These are phyloP conservation scores for Pyricularia pennisetigena DNA, from an alignment of 2,329 filamentous ascomycete species.

Conservation along the genomic window DNA sequence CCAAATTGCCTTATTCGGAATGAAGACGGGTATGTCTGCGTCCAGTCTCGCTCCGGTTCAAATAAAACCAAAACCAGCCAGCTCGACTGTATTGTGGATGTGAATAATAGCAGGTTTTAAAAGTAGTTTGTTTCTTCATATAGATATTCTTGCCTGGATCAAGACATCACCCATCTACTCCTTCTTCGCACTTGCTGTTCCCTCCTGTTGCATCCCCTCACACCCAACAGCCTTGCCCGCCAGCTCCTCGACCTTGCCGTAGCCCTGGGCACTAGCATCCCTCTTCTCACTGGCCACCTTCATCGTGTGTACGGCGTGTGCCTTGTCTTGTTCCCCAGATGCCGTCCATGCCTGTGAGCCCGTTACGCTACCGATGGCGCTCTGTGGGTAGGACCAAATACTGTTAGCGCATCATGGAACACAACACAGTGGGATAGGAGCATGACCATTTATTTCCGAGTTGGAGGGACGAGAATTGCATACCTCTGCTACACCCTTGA, in stretches of 20 bases:
- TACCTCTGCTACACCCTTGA: slow-evolving; percentile 59
- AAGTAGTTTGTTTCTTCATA: neutral
- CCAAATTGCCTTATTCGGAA: neutral
- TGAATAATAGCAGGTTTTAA: too few species aligned
- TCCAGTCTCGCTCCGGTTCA: neutral
- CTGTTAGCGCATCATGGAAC: neutral
- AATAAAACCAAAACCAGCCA: too few species aligned
- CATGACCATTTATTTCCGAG: neutral
- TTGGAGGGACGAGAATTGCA: neutral
- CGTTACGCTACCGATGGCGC: slow-evolving; percentile 49
- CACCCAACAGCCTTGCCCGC: slow-evolving; percentile 56
- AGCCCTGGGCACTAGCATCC: slow-evolving; percentile 42
- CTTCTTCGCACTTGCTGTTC: slow-evolving; percentile 34
- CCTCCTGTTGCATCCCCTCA: slow-evolving; percentile 60
- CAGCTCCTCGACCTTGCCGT: slow-evolving; percentile 54
- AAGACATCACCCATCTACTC: neutral
- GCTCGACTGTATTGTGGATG: too few species aligned
- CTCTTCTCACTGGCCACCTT: slow-evolving; percentile 48
- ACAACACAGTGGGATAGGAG: neutral
- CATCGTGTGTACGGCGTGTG: slow-evolving; percentile 51
- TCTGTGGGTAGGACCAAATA: slow-evolving; percentile 24
- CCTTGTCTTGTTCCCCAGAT: slow-evolving; percentile 55
- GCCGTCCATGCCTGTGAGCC: slow-evolving; percentile 53
- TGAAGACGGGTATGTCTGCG: neutral
- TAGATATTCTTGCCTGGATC: neutral